These are phyloP conservation scores for Stemphylium beticola DNA, from an alignment of 2,329 filamentous ascomycete genomes.

Conservation along the genomic window DNA sequence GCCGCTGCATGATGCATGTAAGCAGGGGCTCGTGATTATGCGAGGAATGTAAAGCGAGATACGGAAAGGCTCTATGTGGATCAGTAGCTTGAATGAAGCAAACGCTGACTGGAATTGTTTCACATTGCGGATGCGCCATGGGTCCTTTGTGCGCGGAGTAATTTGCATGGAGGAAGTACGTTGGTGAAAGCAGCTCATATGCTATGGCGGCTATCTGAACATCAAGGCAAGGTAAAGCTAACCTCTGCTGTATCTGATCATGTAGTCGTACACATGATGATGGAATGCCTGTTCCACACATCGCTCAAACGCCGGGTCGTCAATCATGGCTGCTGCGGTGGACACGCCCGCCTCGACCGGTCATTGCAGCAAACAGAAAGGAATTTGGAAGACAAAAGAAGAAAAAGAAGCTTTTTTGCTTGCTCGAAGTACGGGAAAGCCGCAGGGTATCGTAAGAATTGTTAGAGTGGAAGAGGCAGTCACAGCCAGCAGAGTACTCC, in stretches of 20 bases:
- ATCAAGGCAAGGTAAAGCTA: not conserved
- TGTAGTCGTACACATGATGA: not conserved
- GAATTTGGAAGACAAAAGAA: not conserved
- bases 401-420: slow-evolving; percentile 11
- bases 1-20: too few species aligned
- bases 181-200: not conserved
- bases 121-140: too few species aligned
- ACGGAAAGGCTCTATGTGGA: too few species aligned
- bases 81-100: too few species aligned
- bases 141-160: too few species aligned
- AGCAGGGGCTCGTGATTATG: too few species aligned
- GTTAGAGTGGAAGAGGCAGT: not conserved
- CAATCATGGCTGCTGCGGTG: slow-evolving; percentile 1
- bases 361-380: not conserved
- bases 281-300: not conserved
- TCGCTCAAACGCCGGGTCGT: slow-evolving; percentile 6
- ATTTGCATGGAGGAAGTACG: not conserved
- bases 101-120: too few species aligned
- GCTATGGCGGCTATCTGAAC: not conserved
- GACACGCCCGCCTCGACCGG: not conserved
- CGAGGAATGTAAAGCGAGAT: too few species aligned
- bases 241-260: not conserved
- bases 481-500: not conserved
- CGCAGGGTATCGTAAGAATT: slow-evolving; percentile 23
- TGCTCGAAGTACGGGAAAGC: slow-evolving; percentile 8